Conservation (phyloP, 2,329 filamentous ascomycete species). For the Claviceps sp. region DNA sequence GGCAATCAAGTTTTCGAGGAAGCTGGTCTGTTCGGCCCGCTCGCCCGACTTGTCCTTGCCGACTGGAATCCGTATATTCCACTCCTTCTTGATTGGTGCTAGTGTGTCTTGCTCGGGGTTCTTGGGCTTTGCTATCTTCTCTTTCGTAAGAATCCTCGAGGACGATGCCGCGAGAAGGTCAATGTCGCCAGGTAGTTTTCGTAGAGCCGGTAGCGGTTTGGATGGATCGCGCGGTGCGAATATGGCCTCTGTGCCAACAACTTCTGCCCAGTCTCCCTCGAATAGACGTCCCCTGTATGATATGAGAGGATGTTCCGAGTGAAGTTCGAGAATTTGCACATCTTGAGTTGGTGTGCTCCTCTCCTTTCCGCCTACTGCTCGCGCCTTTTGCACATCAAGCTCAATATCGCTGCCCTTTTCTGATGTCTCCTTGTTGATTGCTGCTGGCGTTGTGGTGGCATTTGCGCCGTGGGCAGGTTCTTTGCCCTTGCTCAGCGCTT, state of each 20-base stretch:
- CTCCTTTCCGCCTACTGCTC: slow-evolving; percentile 1
- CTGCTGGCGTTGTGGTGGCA: slow-evolving; percentile 1
- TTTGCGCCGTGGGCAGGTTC: slow-evolving; percentile 6
- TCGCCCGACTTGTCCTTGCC: slow-evolving; percentile 34
- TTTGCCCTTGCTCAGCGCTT: slow-evolving; percentile 4
- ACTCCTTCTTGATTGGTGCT: slow-evolving; percentile 26
- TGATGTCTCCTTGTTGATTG: neutral
- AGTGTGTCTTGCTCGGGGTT: slow-evolving; percentile 20
- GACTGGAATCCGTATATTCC: slow-evolving; percentile 30
- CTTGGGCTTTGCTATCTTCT: slow-evolving; percentile 43
- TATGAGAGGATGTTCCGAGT: slow-evolving; percentile 62
- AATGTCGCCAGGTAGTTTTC: slow-evolving; percentile 37
- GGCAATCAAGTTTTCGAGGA: slow-evolving; percentile 52
- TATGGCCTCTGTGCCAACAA: slow-evolving; percentile 73
- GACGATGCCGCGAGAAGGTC: slow-evolving; percentile 56
- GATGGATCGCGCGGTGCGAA: slow-evolving; percentile 37
- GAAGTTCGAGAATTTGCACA: slow-evolving; percentile 74
- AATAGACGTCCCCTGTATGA: slow-evolving; percentile 70
- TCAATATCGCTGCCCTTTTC: neutral
- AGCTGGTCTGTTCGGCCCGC: slow-evolving; percentile 36
- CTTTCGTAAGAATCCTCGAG: slow-evolving; percentile 40
- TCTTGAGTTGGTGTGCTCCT: slow-evolving; percentile 17
- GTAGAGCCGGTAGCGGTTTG: slow-evolving; percentile 25
- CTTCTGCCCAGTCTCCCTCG: slow-evolving; percentile 66
- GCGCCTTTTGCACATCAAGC: slow-evolving; percentile 2